Base-by-base conservation (phyloP, 2,329 filamentous ascomycete genomes). In the Colletotrichum eleusines region DNA sequence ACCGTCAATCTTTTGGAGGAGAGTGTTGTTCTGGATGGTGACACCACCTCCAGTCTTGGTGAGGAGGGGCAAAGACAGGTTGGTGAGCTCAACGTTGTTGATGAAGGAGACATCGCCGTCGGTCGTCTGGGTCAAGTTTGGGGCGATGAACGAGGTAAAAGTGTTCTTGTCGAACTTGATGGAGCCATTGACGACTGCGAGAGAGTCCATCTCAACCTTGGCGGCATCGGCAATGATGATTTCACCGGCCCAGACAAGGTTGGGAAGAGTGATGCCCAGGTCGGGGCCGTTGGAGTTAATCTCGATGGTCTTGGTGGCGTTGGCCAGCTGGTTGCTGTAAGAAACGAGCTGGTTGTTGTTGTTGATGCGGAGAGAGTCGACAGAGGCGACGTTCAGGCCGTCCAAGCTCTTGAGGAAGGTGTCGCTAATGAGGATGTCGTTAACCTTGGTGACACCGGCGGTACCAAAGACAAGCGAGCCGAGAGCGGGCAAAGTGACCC, bases 1-100 rank as follows among this genome's bases (percentile, higher is more conserved):
- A 42, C 89, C 89, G 74, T 88, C 82, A 67, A 98, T 86, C 72
- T 84, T 80, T 67, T 82, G 76, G 42, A 98, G 88, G 66, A 86
- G 84, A 72, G 94, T 93, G 91, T 98, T 98, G 89, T 97, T 97
- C 83, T 93, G 91, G 78, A 99, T 89, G 76, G 92, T 90, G 80
- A 97, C 89, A 80, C 92, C 94, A 84, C 94, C 95, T 75, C 88
- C 89, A 77, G 97, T 88, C 65, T 83, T 87, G 74, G 85, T 87
- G 55, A 98, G 86, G 28, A 79, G 57, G 58, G 92, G 91, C 82
- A 97, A 88, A 71, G 91, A 90, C 82, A 98, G 86, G 88, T 97
- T 97, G 79, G 84, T 80, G 61, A 92, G 83, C 72, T 85, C 79
- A 51, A 82, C 80, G 84, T 92, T 92, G 83, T 87, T 87, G 79